Base-by-base conservation (phyloP, 2,329 filamentous ascomycete species). In the Chaetothyriales sp. region DNA sequence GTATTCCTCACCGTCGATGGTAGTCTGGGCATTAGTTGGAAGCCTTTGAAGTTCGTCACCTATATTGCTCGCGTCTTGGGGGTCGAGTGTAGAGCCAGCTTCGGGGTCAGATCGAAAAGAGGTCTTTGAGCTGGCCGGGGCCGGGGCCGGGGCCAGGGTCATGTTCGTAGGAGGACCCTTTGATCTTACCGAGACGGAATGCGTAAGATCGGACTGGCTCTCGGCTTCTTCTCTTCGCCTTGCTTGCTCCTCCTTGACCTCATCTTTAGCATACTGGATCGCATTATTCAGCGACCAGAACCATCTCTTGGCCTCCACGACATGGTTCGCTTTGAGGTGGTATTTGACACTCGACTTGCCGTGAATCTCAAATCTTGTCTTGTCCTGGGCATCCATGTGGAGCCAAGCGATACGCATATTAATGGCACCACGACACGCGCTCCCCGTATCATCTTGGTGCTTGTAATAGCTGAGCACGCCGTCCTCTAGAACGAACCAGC, bases 281-380 rank as follows among this genome's bases (percentile, higher is more conserved):
- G 92, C 90, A 66, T 98, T 98, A 71, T 98, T 98, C 57, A 98
- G 74, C 0, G 92, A 87, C 92, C 92, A 98, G 69, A 94, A 98
- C 92, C 92, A 98, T 51, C 92, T 81, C 70, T 98, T 98, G 5
- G 92, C 90, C 68, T 98, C 92, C 25, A 97, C 90, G 64, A 95
- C 86, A 68, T 98, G 92, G 63, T 98, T 98, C 0, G 92, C 92
- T 68, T 95, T 97, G 50, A 98, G 76, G 47, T 94, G 90, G 66
- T 98, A 98, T 70, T 95, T 98, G 66, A 98, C 92, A 0, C 90
- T 97, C 1, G 90, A 95, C 69, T 98, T 98, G 49, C 92, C 92
- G 56, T 90, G 87, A 50, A 98, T 97, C 64, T 98, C 92, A 63
- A 98, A 97, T 54, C 90, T 89, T 46, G 89, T 90, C 73, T 97